Conservation (phyloP, 495 filamentous ascomycete genomes). For the Daldinia decipiens region DNA sequence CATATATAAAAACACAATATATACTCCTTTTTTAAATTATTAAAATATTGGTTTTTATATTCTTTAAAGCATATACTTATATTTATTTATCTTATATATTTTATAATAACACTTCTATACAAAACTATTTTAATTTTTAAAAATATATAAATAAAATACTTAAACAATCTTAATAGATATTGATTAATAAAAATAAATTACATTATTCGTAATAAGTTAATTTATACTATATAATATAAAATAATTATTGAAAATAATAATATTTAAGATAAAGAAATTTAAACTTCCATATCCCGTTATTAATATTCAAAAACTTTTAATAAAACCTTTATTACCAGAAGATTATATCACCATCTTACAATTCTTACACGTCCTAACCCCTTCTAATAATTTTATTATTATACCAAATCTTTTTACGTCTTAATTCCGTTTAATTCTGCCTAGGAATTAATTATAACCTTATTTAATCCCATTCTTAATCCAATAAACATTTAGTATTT, state of each 20-base stretch:
- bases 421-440: conserved; percentile 68
- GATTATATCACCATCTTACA: conserved; percentile 82
- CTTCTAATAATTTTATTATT: conserved; percentile 77
- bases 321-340: conserved; percentile 69
- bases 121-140: conserved; percentile 76
- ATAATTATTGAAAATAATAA: conserved; percentile 79
- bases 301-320: conserved; percentile 84
- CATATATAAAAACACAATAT: conserved; percentile 89
- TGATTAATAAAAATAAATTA: conserved; percentile 30
- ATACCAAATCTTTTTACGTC: conserved; percentile 56
- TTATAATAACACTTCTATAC: conserved; percentile 74
- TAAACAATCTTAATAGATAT: conserved; percentile 72
- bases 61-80: conserved; percentile 81
- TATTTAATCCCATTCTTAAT: conserved; percentile 72
- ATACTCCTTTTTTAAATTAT: conserved; percentile 77
- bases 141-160: conserved; percentile 85
- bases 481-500: conserved; percentile 43
- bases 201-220: background rate
- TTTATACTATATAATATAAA: conserved; percentile 25
- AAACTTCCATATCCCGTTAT: conserved; percentile 73
- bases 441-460: conserved; percentile 73
- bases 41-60: conserved; percentile 73
- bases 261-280: too few species aligned
- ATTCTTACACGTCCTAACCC: conserved; percentile 76
- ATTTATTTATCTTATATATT: conserved; percentile 82